phyloP scores from a whole-genome alignment of 164 flowering plant genomes.

The Stephania cephalantha region DNA sequence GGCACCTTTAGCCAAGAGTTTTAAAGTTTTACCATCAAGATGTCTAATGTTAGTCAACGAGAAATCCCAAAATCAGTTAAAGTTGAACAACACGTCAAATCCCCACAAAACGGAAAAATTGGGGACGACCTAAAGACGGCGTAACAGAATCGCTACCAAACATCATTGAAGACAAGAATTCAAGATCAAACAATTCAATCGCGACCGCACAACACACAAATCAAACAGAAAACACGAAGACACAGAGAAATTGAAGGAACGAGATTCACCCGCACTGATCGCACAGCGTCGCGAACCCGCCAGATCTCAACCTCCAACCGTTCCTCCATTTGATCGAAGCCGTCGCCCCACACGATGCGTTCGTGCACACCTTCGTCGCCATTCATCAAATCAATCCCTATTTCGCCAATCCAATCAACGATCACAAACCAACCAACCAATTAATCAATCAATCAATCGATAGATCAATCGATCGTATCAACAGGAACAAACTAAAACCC shows the following conservation, averaged over 20 bases:
- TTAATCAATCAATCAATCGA: neutral
- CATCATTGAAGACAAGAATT: neutral
- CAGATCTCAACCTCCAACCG: constrained; percentile 73
- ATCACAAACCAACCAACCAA: neutral
- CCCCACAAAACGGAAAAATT: neutral
- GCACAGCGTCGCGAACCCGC: constrained; percentile 56
- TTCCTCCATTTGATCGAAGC: constrained; percentile 44
- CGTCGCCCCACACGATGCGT: constrained; percentile 40
- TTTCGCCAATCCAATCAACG: constrained; percentile 2
- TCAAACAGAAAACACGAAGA: constrained; percentile 8
- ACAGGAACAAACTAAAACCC: constrained; percentile 4
- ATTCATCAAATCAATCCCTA: constrained; percentile 20
- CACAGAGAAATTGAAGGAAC: neutral
- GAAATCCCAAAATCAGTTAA: neutral
- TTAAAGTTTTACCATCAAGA: no score
- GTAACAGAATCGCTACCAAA: neutral
- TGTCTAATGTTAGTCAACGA: neutral
- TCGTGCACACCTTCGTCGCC: constrained; percentile 55
- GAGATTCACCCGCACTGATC: constrained; percentile 62
- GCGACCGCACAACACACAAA: neutral
- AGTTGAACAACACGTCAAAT: neutral
- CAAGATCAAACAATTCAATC: neutral
- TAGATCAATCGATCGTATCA: neutral
- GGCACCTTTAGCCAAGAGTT: no score
- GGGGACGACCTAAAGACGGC: neutral